Percentiles rank a stretch among this genome's conserved stretches.
These are phyloP conservation scores for Gnomoniopsis smithogilvyi DNA, from an alignment of 2,329 filamentous ascomycete genomes.

Conservation along the genomic window DNA sequence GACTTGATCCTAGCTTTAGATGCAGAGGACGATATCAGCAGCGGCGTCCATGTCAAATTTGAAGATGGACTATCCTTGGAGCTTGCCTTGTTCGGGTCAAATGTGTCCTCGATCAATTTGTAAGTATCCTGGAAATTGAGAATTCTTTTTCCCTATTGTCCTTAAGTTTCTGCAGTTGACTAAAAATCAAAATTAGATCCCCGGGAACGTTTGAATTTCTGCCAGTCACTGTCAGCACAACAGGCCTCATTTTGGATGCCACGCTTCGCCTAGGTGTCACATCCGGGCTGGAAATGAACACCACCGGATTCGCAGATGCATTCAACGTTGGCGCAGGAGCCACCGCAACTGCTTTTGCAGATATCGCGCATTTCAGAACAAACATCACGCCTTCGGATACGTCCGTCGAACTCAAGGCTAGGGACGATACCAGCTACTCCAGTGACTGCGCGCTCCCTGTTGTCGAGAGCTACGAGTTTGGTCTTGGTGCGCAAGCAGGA, in stretches of 20 bases:
- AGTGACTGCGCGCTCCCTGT: slow-evolving; percentile 41
- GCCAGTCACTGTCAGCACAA: slow-evolving; percentile 46
- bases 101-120: slow-evolving; percentile 46
- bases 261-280: slow-evolving; percentile 44
- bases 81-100: slow-evolving; percentile 46
- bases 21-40: slow-evolving; percentile 45
- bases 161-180: background rate
- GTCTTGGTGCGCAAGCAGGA: slow-evolving; percentile 51
- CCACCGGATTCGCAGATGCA: slow-evolving; percentile 20
- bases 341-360: slow-evolving; percentile 36
- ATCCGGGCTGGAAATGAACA: slow-evolving; percentile 34
- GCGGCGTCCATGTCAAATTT: slow-evolving; percentile 52
- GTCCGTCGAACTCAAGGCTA: slow-evolving; percentile 14
- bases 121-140: slow-evolving; percentile 31
- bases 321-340: slow-evolving; percentile 30
- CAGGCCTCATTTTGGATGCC: slow-evolving; percentile 40
- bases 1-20: slow-evolving; percentile 50
- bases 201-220: slow-evolving; percentile 55
- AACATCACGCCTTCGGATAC: slow-evolving; percentile 39
- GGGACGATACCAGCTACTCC: slow-evolving; percentile 24
- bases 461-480: slow-evolving; percentile 48
- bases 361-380: slow-evolving; percentile 52
- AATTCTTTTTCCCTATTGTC: background rate
- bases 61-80: slow-evolving; percentile 47
- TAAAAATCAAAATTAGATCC: slow-evolving; percentile 31